Evolutionary conservation across 2,329 filamentous ascomycete genomes (phyloP).

Genomic region (Plenodomus lindquistii): DNA sequence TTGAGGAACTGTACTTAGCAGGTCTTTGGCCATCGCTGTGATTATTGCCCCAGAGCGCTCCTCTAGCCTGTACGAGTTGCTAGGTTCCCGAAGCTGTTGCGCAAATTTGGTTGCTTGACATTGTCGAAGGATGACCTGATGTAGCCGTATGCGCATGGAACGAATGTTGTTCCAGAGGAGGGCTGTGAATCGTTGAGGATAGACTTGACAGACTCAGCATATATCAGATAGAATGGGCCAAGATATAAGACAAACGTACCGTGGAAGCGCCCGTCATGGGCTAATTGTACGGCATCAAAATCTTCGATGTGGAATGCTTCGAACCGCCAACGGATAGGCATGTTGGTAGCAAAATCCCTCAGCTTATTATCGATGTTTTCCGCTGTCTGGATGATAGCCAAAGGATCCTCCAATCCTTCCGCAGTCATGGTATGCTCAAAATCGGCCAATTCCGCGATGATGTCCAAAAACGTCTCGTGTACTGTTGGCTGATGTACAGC

Average conservation of each 20-base stretch:
- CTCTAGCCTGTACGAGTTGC: slow-evolving; percentile 6
- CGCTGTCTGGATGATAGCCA: slow-evolving; percentile 14
- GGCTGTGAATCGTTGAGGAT: slow-evolving; percentile 23
- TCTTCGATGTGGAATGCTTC: slow-evolving; percentile 9
- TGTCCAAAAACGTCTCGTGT: slow-evolving; percentile 20
- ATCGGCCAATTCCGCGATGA: slow-evolving; percentile 19
- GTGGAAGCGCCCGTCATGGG: slow-evolving; percentile 26
- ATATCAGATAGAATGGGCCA: background rate
- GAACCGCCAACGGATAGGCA: slow-evolving; percentile 17
- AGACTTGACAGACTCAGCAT: slow-evolving; percentile 8
- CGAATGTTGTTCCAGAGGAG: slow-evolving; percentile 34
- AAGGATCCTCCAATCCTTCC: background rate
- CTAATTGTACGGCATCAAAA: slow-evolving; percentile 9
- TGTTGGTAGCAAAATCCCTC: slow-evolving; percentile 12
- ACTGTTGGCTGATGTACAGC: slow-evolving; percentile 9
- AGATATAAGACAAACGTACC: slow-evolving; percentile 5
- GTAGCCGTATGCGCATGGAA: slow-evolving; percentile 26
- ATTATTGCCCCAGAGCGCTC: slow-evolving; percentile 15
- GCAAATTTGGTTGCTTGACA: slow-evolving; percentile 2
- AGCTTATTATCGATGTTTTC: slow-evolving; percentile 19
- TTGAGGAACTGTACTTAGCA: slow-evolving; percentile 31
- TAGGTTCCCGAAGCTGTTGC: background rate
- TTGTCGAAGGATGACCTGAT: slow-evolving; percentile 25
- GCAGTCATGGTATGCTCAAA: slow-evolving; percentile 17
- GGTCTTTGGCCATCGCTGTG: slow-evolving; percentile 18